Conservation (phyloP, 331 rosid species). For the Pyrus hybrid region DNA sequence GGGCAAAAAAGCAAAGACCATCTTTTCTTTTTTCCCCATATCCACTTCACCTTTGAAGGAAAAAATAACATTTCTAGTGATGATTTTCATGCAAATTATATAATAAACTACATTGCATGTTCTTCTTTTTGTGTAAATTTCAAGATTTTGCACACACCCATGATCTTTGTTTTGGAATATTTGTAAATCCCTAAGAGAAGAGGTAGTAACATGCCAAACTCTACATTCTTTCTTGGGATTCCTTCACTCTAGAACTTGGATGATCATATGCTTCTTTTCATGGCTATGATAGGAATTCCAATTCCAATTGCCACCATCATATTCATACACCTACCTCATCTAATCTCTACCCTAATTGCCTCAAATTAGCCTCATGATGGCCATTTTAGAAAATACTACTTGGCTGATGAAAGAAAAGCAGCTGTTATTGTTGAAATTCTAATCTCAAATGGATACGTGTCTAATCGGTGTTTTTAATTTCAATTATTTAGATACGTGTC, state of each 20-base stretch:
- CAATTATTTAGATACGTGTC: no score
- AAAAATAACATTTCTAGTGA: slow-evolving; percentile 14
- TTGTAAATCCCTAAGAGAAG: slow-evolving; percentile 70
- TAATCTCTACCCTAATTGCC: no score
- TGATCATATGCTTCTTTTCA: slow-evolving; percentile 22
- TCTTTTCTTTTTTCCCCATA: slow-evolving; percentile 40
- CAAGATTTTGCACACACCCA: slow-evolving; percentile 37
- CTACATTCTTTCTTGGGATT: no score
- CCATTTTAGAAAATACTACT: not conserved
- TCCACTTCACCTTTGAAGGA: slow-evolving; percentile 44
- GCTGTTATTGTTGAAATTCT: rapidly evolving
- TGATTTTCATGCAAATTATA: slow-evolving; percentile 58
- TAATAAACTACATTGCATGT: slow-evolving; percentile 23
- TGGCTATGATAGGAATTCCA: not conserved
- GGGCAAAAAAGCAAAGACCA: slow-evolving; percentile 36
- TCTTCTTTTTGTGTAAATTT: slow-evolving; percentile 26
- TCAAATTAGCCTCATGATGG: no score
- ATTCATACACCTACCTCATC: no score
- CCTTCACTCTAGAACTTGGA: slow-evolving; percentile 32
- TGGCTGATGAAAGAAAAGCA: no score
- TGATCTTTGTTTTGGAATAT: slow-evolving; percentile 15
- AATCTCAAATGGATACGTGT: no score
- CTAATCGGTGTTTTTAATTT: no score
- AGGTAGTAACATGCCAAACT: not conserved
- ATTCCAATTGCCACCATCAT: no score